Percentiles rank a stretch among this genome's conserved stretches.
These are phyloP conservation scores for Biscogniauxia sp. DNA, from an alignment of 2,329 filamentous ascomycete genomes.

Conservation along the genomic window DNA sequence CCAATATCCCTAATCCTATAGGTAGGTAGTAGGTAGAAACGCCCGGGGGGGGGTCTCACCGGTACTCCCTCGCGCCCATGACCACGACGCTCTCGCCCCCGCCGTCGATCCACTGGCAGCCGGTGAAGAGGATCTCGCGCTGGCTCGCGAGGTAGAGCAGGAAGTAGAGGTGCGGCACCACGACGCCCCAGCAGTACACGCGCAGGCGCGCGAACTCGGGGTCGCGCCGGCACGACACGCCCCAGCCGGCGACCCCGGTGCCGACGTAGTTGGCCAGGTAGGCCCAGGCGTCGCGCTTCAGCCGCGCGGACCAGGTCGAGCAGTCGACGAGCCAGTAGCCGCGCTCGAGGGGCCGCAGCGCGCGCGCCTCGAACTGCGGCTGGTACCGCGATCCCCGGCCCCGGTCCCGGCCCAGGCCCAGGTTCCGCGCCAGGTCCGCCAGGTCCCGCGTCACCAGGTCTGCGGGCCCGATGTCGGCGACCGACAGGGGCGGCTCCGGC, in stretches of 20 bases:
- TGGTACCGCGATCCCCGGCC: slow-evolving; percentile 53
- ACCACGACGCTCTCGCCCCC: slow-evolving; percentile 51
- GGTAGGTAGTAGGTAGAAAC: background rate
- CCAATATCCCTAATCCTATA: background rate
- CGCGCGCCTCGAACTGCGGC: slow-evolving; percentile 47
- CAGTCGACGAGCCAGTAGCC: slow-evolving; percentile 74
- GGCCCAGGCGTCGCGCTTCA: slow-evolving; percentile 57
- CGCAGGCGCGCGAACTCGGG: slow-evolving; percentile 49
- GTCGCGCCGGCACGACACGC: slow-evolving; percentile 56
- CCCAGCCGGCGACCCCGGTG: slow-evolving; percentile 63
- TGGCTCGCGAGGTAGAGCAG: slow-evolving; percentile 71
- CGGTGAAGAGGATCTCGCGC: slow-evolving; percentile 56
- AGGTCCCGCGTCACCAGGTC: slow-evolving; percentile 58
- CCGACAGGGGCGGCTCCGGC: slow-evolving; percentile 51
- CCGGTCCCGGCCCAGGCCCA: too few relatives aligned
- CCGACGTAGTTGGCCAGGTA: slow-evolving; percentile 60
- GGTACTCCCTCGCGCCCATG: slow-evolving; percentile 34
- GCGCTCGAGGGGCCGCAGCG: slow-evolving; percentile 61
- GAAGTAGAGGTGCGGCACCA: slow-evolving; percentile 71
- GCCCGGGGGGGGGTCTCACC: background rate
- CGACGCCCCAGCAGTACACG: slow-evolving; percentile 76
- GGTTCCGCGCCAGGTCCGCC: slow-evolving; percentile 49
- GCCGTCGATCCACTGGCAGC: slow-evolving; percentile 65
- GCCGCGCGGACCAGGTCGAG: slow-evolving; percentile 46
- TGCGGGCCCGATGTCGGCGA: slow-evolving; percentile 38